Conservation (phyloP, 2,329 filamentous ascomycete species). For the Capronia epimyces region DNA sequence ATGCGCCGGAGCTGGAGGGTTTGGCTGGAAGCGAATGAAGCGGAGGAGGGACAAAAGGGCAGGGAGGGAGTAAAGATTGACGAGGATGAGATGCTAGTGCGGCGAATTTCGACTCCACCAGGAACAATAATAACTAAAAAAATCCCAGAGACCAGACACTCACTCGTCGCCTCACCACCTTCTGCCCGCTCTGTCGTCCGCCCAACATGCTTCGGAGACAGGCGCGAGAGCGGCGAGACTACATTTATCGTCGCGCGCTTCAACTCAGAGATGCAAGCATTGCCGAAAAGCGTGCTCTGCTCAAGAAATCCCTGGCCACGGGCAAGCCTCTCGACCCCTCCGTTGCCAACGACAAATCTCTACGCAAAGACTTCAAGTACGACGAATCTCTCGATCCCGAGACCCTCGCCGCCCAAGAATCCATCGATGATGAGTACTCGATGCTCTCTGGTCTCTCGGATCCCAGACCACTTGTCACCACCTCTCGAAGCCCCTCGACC, state of each 20-base stretch:
- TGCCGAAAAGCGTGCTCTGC: conserved; percentile 79
- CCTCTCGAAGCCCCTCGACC: conserved; percentile 78
- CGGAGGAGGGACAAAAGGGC: not conserved
- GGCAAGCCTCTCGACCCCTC: conserved; percentile 77
- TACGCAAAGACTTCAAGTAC: conserved; percentile 87
- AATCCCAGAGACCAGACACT: not conserved
- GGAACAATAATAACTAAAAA: not conserved
- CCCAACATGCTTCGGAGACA: conserved; percentile 53
- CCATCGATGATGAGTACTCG: conserved; percentile 86
- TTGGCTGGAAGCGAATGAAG: not conserved
- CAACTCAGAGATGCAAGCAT: conserved; percentile 87
- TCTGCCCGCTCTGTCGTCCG: not conserved
- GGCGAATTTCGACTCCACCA: conserved; percentile 16
- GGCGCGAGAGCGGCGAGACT: conserved; percentile 73
- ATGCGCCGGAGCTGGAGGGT: conserved; percentile 9
- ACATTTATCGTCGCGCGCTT: conserved; percentile 84
- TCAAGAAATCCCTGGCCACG: conserved; percentile 79
- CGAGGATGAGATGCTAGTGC: conserved; percentile 4
- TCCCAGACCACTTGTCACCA: conserved; percentile 82
- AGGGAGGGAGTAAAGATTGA: conserved; percentile 2
- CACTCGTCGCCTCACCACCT: not conserved
- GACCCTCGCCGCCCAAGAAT: conserved; percentile 76
- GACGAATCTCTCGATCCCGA: conserved; percentile 79
- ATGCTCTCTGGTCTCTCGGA: conserved; percentile 88
- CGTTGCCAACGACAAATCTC: conserved; percentile 77